Evolutionary conservation across 2,329 filamentous ascomycete genomes (phyloP).

Genomic region (Aspergillus costaricaensis): DNA sequence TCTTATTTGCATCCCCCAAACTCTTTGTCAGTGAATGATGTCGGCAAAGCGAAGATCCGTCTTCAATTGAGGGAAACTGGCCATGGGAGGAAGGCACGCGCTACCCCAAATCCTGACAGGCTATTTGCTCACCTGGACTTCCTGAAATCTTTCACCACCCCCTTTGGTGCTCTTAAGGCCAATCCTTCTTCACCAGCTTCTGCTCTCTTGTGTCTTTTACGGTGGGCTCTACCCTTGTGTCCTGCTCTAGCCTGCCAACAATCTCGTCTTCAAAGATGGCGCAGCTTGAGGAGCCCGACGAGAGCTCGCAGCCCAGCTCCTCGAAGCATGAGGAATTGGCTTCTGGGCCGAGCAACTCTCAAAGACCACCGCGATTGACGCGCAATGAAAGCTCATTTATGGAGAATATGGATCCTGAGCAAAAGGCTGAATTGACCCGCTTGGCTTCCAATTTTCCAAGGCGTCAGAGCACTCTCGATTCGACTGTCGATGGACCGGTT

Average conservation of each 20-base stretch:
- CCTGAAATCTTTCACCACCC: neutral
- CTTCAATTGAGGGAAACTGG: neutral
- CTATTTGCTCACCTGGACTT: neutral
- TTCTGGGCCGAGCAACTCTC: constrained; percentile 15
- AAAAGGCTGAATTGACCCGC: constrained; percentile 28
- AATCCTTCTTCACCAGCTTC: neutral
- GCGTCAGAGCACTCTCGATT: constrained; percentile 20
- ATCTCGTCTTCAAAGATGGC: constrained; percentile 13
- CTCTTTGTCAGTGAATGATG: neutral
- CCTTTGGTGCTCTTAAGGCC: neutral
- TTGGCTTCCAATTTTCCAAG: constrained; percentile 34
- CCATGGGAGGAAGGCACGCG: neutral
- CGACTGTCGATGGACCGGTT: constrained; percentile 22
- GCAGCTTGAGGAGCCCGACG: constrained; percentile 5
- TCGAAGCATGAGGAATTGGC: constrained; percentile 16
- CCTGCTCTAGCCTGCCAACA: neutral
- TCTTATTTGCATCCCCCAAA: neutral
- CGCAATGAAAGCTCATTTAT: constrained; percentile 25
- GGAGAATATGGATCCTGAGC: constrained; percentile 30
- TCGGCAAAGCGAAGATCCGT: neutral
- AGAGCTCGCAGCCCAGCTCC: constrained; percentile 17
- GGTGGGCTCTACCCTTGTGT: neutral
- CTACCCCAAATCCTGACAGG: neutral
- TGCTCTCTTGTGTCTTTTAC: no score
- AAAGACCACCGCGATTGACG: constrained; percentile 17